A percentile compares a stretch with the other conserved stretches of the same genome.
Conservation (phyloP, 108 stramenopile genomes). For the Cyclotella atomus region DNA sequence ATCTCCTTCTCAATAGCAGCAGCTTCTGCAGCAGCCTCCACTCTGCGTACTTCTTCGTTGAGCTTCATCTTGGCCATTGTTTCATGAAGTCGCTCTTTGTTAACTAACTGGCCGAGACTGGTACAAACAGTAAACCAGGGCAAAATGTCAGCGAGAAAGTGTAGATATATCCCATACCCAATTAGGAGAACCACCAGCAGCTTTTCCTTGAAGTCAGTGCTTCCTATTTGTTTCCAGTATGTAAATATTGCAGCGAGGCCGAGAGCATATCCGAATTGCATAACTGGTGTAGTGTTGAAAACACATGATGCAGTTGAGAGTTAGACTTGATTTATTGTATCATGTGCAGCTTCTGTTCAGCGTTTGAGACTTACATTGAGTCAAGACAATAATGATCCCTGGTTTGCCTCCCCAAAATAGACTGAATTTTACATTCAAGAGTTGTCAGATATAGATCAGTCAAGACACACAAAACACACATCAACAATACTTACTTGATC, state of each 20-base stretch:
- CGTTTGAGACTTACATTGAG: slow-evolving; percentile 68
- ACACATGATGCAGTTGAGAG: background rate
- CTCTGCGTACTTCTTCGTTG: slow-evolving; percentile 37
- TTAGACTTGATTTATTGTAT: background rate
- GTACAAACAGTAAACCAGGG: slow-evolving; percentile 89
- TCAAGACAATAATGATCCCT: slow-evolving; percentile 60
- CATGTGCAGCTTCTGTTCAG: no score
- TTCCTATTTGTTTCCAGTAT: slow-evolving; percentile 34
- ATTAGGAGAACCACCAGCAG: slow-evolving; percentile 31
- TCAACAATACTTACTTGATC: background rate
- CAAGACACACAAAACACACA: background rate
- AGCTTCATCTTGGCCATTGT: slow-evolving; percentile 47
- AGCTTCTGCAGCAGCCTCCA: slow-evolving; percentile 36
- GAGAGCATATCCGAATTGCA: slow-evolving; percentile 89
- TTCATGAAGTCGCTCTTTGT: slow-evolving; percentile 53
- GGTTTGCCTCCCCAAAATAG: slow-evolving; percentile 86
- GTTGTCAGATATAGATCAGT: background rate
- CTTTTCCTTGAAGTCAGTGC: background rate
- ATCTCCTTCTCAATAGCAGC: slow-evolving; percentile 30
- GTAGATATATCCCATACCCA: slow-evolving; percentile 69
- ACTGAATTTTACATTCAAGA: background rate
- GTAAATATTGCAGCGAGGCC: slow-evolving; percentile 72
- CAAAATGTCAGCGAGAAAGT: slow-evolving; percentile 58
- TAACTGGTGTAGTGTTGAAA: background rate
- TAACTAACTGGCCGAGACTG: slow-evolving; percentile 80